phyloP scores from a whole-genome alignment of 306 rosid species.

The Begonia masoniana region DNA sequence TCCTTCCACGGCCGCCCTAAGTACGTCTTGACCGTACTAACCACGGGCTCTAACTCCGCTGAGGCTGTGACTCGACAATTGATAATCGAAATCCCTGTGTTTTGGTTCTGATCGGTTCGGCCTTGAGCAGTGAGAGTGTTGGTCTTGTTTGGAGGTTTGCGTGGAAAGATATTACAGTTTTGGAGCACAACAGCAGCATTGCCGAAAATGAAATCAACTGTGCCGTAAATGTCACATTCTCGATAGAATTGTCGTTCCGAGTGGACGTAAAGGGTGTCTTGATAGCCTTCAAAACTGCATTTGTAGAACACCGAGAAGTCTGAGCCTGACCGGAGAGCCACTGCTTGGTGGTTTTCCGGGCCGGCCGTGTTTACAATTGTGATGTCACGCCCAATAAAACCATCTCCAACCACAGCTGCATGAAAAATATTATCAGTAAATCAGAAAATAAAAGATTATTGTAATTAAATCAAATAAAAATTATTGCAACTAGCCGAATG shows the following conservation, averaged over 20 bases:
- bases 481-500: too few relatives aligned
- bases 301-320: slow-evolving; percentile 59
- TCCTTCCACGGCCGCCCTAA: slow-evolving; percentile 59
- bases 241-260: slow-evolving; percentile 62
- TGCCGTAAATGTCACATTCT: slow-evolving; percentile 70
- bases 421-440: not conserved
- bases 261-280: slow-evolving; percentile 66
- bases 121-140: slow-evolving; percentile 64
- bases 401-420: slow-evolving; percentile 56
- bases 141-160: slow-evolving; percentile 43
- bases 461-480: too few relatives aligned
- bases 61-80: slow-evolving; percentile 31
- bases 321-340: slow-evolving; percentile 74
- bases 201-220: slow-evolving; percentile 75
- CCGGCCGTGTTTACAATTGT: slow-evolving; percentile 83
- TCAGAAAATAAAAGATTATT: too few relatives aligned
- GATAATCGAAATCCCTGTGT: slow-evolving; percentile 61
- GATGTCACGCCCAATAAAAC: slow-evolving; percentile 60
- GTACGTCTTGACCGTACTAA: slow-evolving; percentile 25
- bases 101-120: slow-evolving; percentile 55
- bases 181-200: slow-evolving; percentile 72
- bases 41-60: slow-evolving; percentile 17
- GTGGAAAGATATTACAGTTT: slow-evolving; percentile 46
- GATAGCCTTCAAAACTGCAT: slow-evolving; percentile 69
- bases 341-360: slow-evolving; percentile 60